These are phyloP conservation scores for Dactylellina leptospora DNA, from an alignment of 2,329 filamentous ascomycete species.

Conservation along the genomic window DNA sequence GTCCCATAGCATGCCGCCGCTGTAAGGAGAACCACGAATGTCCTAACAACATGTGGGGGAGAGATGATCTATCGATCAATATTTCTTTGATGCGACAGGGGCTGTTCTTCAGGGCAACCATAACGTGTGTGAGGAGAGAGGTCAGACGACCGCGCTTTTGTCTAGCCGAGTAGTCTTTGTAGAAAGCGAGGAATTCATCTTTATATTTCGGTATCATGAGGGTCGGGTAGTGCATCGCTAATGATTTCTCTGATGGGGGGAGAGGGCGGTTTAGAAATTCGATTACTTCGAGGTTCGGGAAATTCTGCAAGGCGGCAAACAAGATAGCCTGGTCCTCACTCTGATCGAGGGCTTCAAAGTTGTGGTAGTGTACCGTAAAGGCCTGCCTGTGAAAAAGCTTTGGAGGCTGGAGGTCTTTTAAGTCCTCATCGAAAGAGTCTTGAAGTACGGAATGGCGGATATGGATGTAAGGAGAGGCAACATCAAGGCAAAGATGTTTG, in stretches of 20 bases:
- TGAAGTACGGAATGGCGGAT: conserved; percentile 9
- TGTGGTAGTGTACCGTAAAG: conserved; percentile 17
- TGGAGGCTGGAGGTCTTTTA: conserved; percentile 18
- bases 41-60: conserved; percentile 25
- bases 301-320: conserved; percentile 36
- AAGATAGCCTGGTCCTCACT: conserved; percentile 48
- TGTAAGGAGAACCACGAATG: conserved; percentile 33
- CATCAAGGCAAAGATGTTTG: conserved; percentile 38
- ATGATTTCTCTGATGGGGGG: conserved; percentile 17
- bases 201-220: conserved; percentile 15
- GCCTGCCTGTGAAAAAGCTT: conserved; percentile 31
- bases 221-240: conserved; percentile 28
- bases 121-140: conserved; percentile 24
- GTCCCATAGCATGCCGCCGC: conserved; percentile 16
- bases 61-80: conserved; percentile 14
- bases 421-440: conserved; percentile 6
- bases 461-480: conserved; percentile 43
- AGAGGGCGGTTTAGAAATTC: conserved; percentile 39
- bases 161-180: conserved; percentile 24
- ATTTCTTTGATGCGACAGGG: conserved; percentile 38
- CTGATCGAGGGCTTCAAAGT: conserved; percentile 35
- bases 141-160: conserved; percentile 31
- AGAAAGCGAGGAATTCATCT: conserved; percentile 37
- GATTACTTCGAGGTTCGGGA: conserved; percentile 38
- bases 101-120: conserved; percentile 33